Conservation (phyloP, 2,329 filamentous ascomycete genomes). For the Emergomyces pasteurianus region DNA sequence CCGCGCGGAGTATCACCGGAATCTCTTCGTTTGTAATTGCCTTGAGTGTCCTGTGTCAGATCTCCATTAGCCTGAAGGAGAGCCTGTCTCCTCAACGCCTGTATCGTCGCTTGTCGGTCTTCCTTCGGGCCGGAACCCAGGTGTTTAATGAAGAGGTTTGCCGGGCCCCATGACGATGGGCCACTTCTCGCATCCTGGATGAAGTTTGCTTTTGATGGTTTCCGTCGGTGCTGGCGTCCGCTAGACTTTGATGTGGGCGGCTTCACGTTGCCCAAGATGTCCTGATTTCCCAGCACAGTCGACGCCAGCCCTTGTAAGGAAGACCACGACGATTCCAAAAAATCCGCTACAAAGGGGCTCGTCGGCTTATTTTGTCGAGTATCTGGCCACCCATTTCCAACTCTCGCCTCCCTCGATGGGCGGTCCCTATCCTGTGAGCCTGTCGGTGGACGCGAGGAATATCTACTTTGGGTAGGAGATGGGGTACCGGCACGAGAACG, state of each 20-base stretch:
- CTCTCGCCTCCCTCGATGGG: background rate
- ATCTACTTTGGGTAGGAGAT: constrained; percentile 26
- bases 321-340: constrained; percentile 38
- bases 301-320: constrained; percentile 38
- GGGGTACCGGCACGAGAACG: constrained; percentile 30
- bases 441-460: constrained; percentile 6
- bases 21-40: constrained; percentile 35
- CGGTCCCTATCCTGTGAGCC: background rate
- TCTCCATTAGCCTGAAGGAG: constrained; percentile 33
- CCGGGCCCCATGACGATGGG: constrained; percentile 31
- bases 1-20: constrained; percentile 27
- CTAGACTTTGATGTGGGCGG: constrained; percentile 9
- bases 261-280: constrained; percentile 17
- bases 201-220: constrained; percentile 26
- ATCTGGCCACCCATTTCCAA: background rate
- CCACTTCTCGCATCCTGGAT: background rate
- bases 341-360: constrained; percentile 16
- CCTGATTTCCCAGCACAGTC: constrained; percentile 34
- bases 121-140: constrained; percentile 28
- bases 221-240: constrained; percentile 22
- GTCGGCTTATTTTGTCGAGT: background rate
- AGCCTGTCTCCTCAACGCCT: constrained; percentile 37
- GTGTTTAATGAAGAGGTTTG: constrained; percentile 19
- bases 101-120: constrained; percentile 33
- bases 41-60: constrained; percentile 21